Base-by-base conservation (phyloP, 208 protist species). In the Acanthamoeba rhysodes region DNA sequence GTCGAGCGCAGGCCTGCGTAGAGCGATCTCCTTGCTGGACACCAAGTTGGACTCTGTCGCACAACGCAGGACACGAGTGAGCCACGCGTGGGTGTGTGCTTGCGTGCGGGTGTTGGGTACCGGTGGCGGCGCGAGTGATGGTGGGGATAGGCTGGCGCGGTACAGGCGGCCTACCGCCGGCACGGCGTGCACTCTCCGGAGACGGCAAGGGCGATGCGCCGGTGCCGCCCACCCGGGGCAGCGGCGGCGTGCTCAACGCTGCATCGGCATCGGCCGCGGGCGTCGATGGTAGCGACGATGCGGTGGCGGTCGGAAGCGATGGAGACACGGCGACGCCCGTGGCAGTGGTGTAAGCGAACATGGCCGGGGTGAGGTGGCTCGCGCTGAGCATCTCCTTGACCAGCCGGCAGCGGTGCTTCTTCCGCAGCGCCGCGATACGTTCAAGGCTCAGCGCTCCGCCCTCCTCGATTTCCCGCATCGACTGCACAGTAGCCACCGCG, bases 401-500 rank as follows among this genome's bases (percentile, higher is more conserved):
- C 37, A 92, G 32, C 55, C 20, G 29, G 29, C 85, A 92, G 9
- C 85, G 85, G 48, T 92, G 85, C 41, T 92, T 92, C 59, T 92
- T 92, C 9, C 85, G 85, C 85, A 92, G 48, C n/a, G 32, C 55
- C 41, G 55, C 85, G 18, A 92, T 92, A 1, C 85, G 85, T n/a
- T 92, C 85, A 5, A 41, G 48, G 48, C 59, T 72, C 55, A 92
- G 59, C 18, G 85, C 55, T 22, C 85, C 64, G 20, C 85, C 85
- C 32, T 92, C 85, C 57, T 92, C 85, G 6, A 92, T 14, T n/a
- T 92, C 85, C 9, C 85, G 85, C 48, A 92, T 92, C 24, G 85
- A 55, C 85, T 92, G 85, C 27, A 27, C 48, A 48, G 45, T 20
- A 10, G 20, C 41, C 18, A 59, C 55, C 45, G 45, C 45, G 45